Evolutionary conservation across 2,329 filamentous ascomycete species (phyloP).

Genomic region (Moelleriella libera): DNA sequence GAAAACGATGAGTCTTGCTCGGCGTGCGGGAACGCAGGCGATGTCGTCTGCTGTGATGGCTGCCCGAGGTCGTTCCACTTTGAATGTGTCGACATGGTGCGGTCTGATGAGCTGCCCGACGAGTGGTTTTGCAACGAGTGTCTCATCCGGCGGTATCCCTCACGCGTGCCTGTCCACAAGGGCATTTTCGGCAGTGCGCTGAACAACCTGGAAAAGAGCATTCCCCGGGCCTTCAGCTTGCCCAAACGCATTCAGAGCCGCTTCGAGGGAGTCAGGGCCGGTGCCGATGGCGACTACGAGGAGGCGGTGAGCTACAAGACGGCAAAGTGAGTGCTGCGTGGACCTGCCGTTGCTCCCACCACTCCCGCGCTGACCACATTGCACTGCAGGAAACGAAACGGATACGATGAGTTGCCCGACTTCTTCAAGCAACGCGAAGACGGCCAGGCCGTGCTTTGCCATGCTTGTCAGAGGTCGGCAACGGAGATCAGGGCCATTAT

Average conservation of each 20-base stretch:
- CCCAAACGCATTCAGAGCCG: constrained; percentile 57
- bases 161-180: constrained; percentile 28
- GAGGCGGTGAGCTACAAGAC: constrained; percentile 47
- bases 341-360: neutral
- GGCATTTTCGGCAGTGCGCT: constrained; percentile 51
- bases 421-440: constrained; percentile 61
- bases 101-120: constrained; percentile 51
- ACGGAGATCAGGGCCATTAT: constrained; percentile 55
- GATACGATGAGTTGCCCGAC: constrained; percentile 49
- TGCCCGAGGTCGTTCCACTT: constrained; percentile 87
- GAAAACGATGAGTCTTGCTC: constrained; percentile 88
- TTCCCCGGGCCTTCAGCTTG: constrained; percentile 58
- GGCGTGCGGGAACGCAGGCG: constrained; percentile 69
- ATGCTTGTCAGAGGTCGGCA: constrained; percentile 55
- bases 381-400: constrained; percentile 31
- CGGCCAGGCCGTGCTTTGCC: constrained; percentile 64
- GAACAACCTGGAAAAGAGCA: constrained; percentile 50
- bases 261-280: constrained; percentile 69
- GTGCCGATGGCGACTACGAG: constrained; percentile 67
- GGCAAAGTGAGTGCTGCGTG: constrained; percentile 40
- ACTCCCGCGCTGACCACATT: neutral
- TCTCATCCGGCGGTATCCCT: constrained; percentile 33
- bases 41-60: constrained; percentile 85
- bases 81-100: constrained; percentile 70
- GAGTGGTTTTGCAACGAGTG: constrained; percentile 81